Evolutionary conservation across 371 early-diverging fungal species (phyloP).

Genomic region (Thermomucor indicae-seudaticae): DNA sequence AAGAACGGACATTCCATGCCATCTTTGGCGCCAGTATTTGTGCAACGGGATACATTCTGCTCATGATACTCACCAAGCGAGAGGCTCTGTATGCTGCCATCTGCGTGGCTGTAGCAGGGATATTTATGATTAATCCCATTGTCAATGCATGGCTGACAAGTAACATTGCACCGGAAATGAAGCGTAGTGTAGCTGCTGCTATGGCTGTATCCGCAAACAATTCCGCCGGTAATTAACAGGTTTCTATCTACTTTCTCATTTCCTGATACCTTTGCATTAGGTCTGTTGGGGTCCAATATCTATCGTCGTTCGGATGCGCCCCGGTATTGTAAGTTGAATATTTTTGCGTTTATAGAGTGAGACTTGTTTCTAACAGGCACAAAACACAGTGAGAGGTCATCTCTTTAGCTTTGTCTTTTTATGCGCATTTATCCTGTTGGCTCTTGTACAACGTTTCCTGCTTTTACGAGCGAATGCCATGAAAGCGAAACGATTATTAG

Average conservation of each 20-base stretch:
- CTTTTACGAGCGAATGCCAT: slow-evolving; percentile 21
- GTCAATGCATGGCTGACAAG: slow-evolving; percentile 47
- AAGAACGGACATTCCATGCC: slow-evolving; percentile 41
- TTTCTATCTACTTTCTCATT: not conserved
- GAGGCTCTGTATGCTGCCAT: slow-evolving; percentile 24
- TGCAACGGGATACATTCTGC: slow-evolving; percentile 31
- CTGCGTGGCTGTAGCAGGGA: slow-evolving; percentile 41
- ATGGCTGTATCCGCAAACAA: slow-evolving; percentile 49
- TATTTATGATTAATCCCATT: slow-evolving; percentile 44
- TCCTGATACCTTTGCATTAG: not conserved
- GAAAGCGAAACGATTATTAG: not conserved
- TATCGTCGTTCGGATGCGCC: slow-evolving; percentile 44
- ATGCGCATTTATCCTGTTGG: slow-evolving; percentile 22
- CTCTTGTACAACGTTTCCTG: slow-evolving; percentile 22
- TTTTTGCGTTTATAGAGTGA: not conserved
- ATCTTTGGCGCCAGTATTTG: slow-evolving; percentile 30
- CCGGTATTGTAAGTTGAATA: slow-evolving; percentile 24
- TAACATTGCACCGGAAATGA: slow-evolving; percentile 45
- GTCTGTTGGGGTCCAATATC: slow-evolving; percentile 40
- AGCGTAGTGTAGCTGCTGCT: slow-evolving; percentile 42
- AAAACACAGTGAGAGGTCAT: slow-evolving; percentile 31
- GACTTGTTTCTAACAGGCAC: not conserved
- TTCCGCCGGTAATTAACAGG: slow-evolving; percentile 21
- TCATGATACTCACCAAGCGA: slow-evolving; percentile 13
- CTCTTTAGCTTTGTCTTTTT: slow-evolving; percentile 26